Conservation (phyloP, 345 rosid genomes). For the Salix purpurea region DNA sequence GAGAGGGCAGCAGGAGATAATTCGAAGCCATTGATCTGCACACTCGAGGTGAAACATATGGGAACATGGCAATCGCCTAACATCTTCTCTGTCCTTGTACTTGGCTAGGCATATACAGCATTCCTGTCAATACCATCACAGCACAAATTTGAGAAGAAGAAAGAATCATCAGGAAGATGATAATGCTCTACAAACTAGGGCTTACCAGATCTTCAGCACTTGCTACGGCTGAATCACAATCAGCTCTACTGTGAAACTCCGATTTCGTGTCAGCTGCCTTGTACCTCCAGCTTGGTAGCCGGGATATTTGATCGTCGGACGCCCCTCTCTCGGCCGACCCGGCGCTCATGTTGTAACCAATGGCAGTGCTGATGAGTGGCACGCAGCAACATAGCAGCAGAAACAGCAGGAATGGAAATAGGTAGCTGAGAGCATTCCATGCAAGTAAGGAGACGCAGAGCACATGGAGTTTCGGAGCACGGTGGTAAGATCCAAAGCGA, state of each 20-base stretch:
- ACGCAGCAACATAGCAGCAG: slow-evolving; percentile 82
- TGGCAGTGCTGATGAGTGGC: slow-evolving; percentile 67
- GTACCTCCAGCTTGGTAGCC: slow-evolving; percentile 75
- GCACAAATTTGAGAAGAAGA: neutral
- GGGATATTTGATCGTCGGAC: slow-evolving; percentile 82
- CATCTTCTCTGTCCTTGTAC: slow-evolving; percentile 86
- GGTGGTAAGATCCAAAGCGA: slow-evolving; percentile 68
- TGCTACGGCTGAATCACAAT: slow-evolving; percentile 25
- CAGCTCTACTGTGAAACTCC: slow-evolving; percentile 30
- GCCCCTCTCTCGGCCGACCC: slow-evolving; percentile 78
- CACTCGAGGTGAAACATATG: slow-evolving; percentile 87
- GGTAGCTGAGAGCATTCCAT: slow-evolving; percentile 89
- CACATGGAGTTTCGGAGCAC: slow-evolving; percentile 79
- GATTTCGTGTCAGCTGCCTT: slow-evolving; percentile 40
- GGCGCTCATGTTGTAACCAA: slow-evolving; percentile 93
- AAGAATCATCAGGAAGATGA: neutral
- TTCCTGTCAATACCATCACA: slow-evolving; percentile 46
- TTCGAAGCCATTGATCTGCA: slow-evolving; percentile 96
- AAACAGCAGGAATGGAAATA: slow-evolving; percentile 86
- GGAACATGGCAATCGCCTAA: slow-evolving; percentile 81
- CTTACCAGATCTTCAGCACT: slow-evolving; percentile 33
- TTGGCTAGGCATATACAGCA: slow-evolving; percentile 88
- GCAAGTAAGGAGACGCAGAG: slow-evolving; percentile 87
- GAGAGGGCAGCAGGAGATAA: slow-evolving; percentile 93
- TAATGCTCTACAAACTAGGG: too few relatives aligned